Percentiles rank a stretch among this genome's conserved stretches.
phyloP scores from a whole-genome alignment of 2,329 filamentous ascomycete genomes.

The Colletotrichum agaves region DNA sequence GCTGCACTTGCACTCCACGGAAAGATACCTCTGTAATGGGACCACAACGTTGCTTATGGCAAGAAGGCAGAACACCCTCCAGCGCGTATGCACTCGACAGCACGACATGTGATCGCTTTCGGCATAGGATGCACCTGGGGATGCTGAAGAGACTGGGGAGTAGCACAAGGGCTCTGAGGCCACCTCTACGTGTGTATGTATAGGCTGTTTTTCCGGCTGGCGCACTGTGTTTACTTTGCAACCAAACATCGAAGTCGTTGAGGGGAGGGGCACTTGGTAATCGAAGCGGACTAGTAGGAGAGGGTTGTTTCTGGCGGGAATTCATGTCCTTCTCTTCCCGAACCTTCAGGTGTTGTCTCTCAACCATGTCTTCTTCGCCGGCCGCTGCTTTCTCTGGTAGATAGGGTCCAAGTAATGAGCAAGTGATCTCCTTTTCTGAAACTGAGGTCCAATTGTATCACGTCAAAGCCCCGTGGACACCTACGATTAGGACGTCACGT shows the following conservation, averaged over 20 bases:
- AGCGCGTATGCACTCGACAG: background rate
- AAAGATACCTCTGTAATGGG: conserved; percentile 37
- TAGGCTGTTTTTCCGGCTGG: conserved; percentile 20
- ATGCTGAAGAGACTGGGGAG: conserved; percentile 2
- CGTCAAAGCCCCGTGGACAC: too few relatives aligned
- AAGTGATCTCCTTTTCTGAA: conserved; percentile 26
- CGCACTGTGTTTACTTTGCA: conserved; percentile 29
- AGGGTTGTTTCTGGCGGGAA: background rate
- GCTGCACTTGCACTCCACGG: conserved; percentile 32
- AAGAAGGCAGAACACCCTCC: background rate
- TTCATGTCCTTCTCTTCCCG: background rate
- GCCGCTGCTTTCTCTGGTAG: conserved; percentile 32
- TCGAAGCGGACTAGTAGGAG: background rate
- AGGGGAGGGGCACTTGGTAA: conserved; percentile 2
- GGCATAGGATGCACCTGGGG: background rate
- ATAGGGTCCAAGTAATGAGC: conserved; percentile 36
- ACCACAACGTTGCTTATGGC: conserved; percentile 26
- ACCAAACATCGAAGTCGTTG: conserved; percentile 17
- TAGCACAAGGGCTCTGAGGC: conserved; percentile 5
- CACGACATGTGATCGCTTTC: background rate
- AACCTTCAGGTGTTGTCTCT: background rate
- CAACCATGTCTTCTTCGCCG: conserved; percentile 1
- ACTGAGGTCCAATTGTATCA: background rate
- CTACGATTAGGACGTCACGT: too few relatives aligned
- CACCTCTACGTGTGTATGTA: conserved; percentile 19